Evolutionary conservation across 441 rosid species (phyloP).

Genomic region (Hypseocharis bilobata): DNA sequence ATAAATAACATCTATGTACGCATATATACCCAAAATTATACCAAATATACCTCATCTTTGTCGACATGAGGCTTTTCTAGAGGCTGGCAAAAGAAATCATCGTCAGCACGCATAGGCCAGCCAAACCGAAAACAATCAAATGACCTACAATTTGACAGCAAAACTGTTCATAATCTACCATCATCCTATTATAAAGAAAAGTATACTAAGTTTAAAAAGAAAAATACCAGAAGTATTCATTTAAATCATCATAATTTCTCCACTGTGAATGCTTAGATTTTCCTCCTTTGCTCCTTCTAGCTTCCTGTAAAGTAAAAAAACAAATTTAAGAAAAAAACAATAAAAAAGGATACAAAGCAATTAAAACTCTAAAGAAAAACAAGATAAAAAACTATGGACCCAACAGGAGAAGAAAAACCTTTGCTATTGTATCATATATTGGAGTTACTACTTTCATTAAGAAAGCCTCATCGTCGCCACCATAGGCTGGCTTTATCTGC

Average conservation of each 20-base stretch:
- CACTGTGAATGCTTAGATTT: constrained; percentile 95
- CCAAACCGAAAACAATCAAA: constrained; percentile 90
- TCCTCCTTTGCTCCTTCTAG: constrained; percentile 67
- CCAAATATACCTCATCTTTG: constrained; percentile 60
- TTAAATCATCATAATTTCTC: constrained; percentile 97
- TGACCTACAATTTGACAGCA: constrained; percentile 44
- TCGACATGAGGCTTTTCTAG: constrained; percentile 25
- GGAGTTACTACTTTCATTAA: constrained; percentile 82
- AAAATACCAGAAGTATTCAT: constrained; percentile 84
- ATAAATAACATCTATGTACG: background rate
- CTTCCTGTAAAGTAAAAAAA: constrained; percentile 50
- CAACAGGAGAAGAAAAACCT: constrained; percentile 32
- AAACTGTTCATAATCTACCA: background rate
- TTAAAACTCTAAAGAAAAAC: constrained; percentile 14
- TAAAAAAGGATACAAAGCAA: background rate
- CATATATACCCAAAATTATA: background rate
- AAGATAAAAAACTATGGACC: constrained; percentile 8
- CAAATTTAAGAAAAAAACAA: background rate
- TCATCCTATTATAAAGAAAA: background rate
- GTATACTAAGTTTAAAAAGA: background rate
- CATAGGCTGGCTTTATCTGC: constrained; percentile 87
- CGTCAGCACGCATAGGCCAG: constrained; percentile 98
- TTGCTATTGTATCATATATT: constrained; percentile 65
- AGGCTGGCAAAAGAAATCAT: constrained; percentile 66
- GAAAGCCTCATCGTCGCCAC: constrained; percentile 95